Evolutionary conservation across 169 alveolate species (phyloP), one percentile per base, ranked within the genome.

Genomic region (Plasmodium inui): DNA sequence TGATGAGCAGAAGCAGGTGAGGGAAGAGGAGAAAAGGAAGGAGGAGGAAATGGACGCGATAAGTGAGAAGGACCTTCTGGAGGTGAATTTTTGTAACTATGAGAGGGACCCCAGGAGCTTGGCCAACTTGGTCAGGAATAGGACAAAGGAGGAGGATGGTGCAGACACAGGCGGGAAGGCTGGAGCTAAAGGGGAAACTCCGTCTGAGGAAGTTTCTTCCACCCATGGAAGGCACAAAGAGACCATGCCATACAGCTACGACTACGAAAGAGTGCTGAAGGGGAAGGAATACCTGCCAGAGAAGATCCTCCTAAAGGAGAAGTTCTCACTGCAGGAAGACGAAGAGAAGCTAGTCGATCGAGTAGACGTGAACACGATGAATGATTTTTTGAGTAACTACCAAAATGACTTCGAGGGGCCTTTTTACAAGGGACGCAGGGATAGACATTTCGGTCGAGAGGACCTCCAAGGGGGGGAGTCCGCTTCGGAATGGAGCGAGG

Each of bases 101-200:
- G 93, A 86, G 80, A 86, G 80, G 28, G 93, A 86, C 80, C 93
- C 93, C 14, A 53, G 93, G 67, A 86, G 93, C 39, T 74, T 86
- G 44, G 34, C 85, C 14, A 86, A 86, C 37, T 30, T 86, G n/a
- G 93, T 86, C 26, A 44, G 67, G 17, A 37, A 39, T 0, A 86
- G 80, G 70, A 86, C 82, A 32, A 32, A 74, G 28, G 80, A 76
- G 22, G 85, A 76, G 78, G 55, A 74, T 34, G 79, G 76, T 34
- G 57, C 9, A 28, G 28, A n/a, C 14, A 1, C 73, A 57, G 53
- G 8, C 30, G 28, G 28, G 10, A 9, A 55, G 71, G 17, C 4
- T n/a, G n/a, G n/a, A n/a, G n/a, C 82, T 30, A 41, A 2, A 17
- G 26, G 12, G 28, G 22, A 72, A 74, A 0, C 57, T 46, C 1